phyloP scores from a whole-genome alignment of 176 grass and related monocot genomes.

The Oryza longistaminata region DNA sequence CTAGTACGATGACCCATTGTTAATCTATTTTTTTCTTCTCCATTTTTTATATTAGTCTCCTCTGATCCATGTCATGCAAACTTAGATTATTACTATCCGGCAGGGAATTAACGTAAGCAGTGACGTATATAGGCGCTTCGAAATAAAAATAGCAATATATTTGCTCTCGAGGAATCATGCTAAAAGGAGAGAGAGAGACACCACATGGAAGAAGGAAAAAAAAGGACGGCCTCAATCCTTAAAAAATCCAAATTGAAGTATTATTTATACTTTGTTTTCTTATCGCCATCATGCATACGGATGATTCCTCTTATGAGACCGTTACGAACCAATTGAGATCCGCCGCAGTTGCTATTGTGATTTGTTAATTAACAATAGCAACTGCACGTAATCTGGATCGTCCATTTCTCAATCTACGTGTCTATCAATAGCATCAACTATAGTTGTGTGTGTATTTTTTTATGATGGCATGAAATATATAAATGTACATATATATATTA shows the following conservation, averaged over 20 bases:
- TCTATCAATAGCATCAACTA: not conserved
- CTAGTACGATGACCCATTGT: not conserved
- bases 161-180: slow-evolving; percentile 58
- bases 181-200: slow-evolving; percentile 40
- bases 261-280: slow-evolving; percentile 2
- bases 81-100: slow-evolving; percentile 35
- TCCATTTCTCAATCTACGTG: not conserved
- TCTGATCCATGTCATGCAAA: slow-evolving; percentile 35
- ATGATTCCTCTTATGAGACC: not conserved
- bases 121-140: slow-evolving; percentile 47
- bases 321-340: not conserved
- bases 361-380: not conserved
- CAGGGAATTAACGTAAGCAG: slow-evolving; percentile 75
- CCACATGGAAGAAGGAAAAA: slow-evolving; percentile 24
- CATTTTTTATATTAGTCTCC: not conserved
- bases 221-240: slow-evolving; percentile 40
- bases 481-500: too few relatives aligned
- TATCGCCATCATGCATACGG: not conserved
- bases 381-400: not conserved
- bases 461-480: too few relatives aligned
- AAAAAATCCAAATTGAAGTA: slow-evolving; percentile 38
- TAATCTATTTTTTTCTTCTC: not conserved
- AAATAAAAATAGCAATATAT: slow-evolving; percentile 48
- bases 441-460: too few relatives aligned
- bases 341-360: not conserved